Evolutionary conservation across 805 yeast genomes (phyloP), one percentile per base, ranked within the genome.

Genomic region (Hanseniaspora guilliermondii): DNA sequence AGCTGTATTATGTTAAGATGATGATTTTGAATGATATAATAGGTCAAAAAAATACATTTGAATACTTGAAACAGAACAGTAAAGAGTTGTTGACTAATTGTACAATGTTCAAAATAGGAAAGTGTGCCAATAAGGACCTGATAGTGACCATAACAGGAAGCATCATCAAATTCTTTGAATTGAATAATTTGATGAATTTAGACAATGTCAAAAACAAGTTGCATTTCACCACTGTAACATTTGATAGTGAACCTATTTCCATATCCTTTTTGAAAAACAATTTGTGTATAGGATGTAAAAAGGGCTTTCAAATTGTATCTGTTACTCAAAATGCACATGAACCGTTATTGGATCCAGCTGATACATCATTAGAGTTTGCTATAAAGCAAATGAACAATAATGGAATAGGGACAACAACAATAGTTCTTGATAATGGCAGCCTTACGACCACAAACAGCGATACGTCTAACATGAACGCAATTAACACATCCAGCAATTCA

Each of bases 301-400:
- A 84, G 66, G 98, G 98, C 0, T 93, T 93, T 72, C 97, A 93
- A 70, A 87, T 93, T 63, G 88, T 93, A 37, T 84, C 94, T 17
- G 73, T 89, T 42, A 85, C 84, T 57, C 86, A 84, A 53, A 83
- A 86, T 56, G 85, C 82, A 57, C 87, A 85, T 68, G 97, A 93
- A 68, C 81, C 93, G 9, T 76, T 93, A 50, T 73, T 93, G 61
- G 97, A 93, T 70, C 96, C 96, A n/a, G 98, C 97, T 0, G 98
- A 93, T 64, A 94, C 97, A 0, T 87, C 97, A 19, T 74, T 93
- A 53, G 98, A 93, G 64, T 93, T 93, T 72, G 97, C 93, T 14
- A 52, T 67, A 27, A 64, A 61, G 47, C 70, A 86, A 80, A 56
- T 85, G 79, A 47, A 50, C 44, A 50, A 50, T 37, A 50, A 40